Conservation (phyloP, 768 basidiomycete species). For the Mycena crocata region DNA sequence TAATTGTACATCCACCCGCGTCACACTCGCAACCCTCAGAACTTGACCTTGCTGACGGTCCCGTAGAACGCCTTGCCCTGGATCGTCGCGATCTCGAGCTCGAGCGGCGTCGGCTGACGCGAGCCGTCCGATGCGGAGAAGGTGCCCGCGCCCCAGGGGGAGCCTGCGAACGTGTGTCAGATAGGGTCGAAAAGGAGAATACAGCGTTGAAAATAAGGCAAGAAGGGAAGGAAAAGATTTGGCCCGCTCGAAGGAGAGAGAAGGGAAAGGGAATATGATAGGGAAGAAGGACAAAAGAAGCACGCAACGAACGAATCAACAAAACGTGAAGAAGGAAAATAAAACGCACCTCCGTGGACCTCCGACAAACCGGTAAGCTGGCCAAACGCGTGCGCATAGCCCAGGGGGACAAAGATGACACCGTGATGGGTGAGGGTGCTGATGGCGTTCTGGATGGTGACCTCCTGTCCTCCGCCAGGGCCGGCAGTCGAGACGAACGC, state of each 20-base stretch:
- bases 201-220: no score
- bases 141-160: conserved; percentile 84
- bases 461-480: conserved; percentile 79
- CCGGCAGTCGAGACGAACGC: conserved; percentile 76
- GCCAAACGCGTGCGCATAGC: conserved; percentile 54
- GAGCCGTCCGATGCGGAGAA: conserved; percentile 58
- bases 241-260: no score
- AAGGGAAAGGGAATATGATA: no score
- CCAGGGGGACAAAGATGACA: conserved; percentile 77
- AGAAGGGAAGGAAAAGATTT: no score
- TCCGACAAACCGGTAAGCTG: conserved; percentile 50
- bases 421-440: conserved; percentile 77
- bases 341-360: conserved; percentile 67
- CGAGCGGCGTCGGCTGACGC: conserved; percentile 61
- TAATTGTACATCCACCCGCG: no score
- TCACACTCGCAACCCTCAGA: no score
- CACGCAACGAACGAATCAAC: background rate
- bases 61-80: conserved; percentile 69
- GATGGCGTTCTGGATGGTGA: conserved; percentile 58
- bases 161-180: conserved; percentile 63
- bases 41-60: conserved; percentile 10
- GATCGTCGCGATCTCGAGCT: conserved; percentile 60
- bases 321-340: background rate
- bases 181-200: no score
- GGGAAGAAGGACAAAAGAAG: background rate